These are phyloP conservation scores for Mycosphaerella sp. DNA, from an alignment of 2,329 filamentous ascomycete genomes.

Conservation along the genomic window DNA sequence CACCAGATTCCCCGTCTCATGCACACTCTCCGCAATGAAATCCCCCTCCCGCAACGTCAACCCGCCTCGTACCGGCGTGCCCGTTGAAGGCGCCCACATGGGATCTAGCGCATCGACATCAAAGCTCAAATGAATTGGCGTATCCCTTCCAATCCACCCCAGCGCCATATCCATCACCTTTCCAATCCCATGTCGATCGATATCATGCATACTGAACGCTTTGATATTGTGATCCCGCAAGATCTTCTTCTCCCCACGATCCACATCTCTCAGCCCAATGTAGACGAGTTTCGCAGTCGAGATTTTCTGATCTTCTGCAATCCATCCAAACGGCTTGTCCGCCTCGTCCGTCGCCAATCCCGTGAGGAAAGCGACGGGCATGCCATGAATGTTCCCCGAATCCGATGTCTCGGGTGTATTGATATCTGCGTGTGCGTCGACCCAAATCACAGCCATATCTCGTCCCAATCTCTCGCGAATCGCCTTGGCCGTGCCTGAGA, in stretches of 20 bases:
- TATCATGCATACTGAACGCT: slow-evolving; percentile 97
- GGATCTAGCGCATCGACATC: slow-evolving; percentile 96
- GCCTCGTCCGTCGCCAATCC: slow-evolving; percentile 65
- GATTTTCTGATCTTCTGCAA: slow-evolving; percentile 63
- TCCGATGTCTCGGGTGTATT: slow-evolving; percentile 87
- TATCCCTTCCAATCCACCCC: slow-evolving; percentile 87
- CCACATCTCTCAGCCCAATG: slow-evolving; percentile 90
- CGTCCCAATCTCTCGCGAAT: slow-evolving; percentile 72
- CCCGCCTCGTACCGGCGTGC: slow-evolving; percentile 87
- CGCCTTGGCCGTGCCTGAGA: slow-evolving; percentile 80
- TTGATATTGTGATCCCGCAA: slow-evolving; percentile 83
- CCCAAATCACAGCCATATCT: slow-evolving; percentile 95
- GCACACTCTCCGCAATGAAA: slow-evolving; percentile 75
- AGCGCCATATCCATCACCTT: slow-evolving; percentile 98
- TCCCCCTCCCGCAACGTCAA: slow-evolving; percentile 92
- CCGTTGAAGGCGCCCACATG: slow-evolving; percentile 91
- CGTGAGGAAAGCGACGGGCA: slow-evolving; percentile 90
- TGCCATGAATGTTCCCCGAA: slow-evolving; percentile 94
- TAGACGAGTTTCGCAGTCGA: slow-evolving; percentile 86
- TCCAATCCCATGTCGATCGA: slow-evolving; percentile 90
- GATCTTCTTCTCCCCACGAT: slow-evolving; percentile 88
- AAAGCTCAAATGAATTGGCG: slow-evolving; percentile 93
- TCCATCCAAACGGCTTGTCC: slow-evolving; percentile 83
- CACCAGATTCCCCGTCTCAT: slow-evolving; percentile 50
- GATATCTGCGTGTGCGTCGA: slow-evolving; percentile 96